Conservation (phyloP, 257 asterid genomes). For the Solanum virginianum region DNA sequence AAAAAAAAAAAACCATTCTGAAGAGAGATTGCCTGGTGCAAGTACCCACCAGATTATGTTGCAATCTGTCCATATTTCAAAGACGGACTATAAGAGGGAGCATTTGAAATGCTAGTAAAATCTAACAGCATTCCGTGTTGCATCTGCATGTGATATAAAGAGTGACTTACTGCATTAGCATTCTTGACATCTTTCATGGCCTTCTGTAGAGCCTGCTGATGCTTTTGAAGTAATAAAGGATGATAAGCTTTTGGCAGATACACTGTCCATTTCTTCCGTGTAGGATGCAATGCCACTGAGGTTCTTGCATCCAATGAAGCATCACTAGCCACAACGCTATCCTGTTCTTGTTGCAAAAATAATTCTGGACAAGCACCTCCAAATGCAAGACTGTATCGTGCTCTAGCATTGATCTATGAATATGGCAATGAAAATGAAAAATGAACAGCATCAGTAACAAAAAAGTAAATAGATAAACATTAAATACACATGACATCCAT, state of each 20-base stretch:
- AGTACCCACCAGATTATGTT: not conserved
- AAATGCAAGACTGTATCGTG: slow-evolving; percentile 70
- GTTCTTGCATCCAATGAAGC: slow-evolving; percentile 18
- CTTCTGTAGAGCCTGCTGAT: slow-evolving; percentile 49
- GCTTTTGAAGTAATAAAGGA: slow-evolving; percentile 75
- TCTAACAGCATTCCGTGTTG: not conserved
- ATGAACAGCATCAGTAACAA: not conserved
- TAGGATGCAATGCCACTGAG: slow-evolving; percentile 23
- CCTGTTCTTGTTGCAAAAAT: slow-evolving; percentile 47
- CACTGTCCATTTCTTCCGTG: slow-evolving; percentile 56
- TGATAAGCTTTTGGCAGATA: slow-evolving; percentile 76
- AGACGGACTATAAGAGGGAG: not conserved
- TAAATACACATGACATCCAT: not conserved
- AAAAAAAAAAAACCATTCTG: not conserved
- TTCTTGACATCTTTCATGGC: slow-evolving; percentile 67
- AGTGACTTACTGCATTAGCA: slow-evolving; percentile 67
- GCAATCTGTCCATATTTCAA: not conserved
- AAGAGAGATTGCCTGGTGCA: not conserved
- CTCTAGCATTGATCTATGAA: slow-evolving; percentile 84
- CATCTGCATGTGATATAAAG: not conserved
- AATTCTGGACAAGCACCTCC: slow-evolving; percentile 81
- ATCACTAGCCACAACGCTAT: slow-evolving; percentile 19
- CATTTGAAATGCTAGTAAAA: not conserved
- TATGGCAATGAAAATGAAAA: not conserved
- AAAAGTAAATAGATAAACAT: not conserved